Base-by-base conservation (phyloP, 2,329 filamentous ascomycete species). In the Fusarium illudens region DNA sequence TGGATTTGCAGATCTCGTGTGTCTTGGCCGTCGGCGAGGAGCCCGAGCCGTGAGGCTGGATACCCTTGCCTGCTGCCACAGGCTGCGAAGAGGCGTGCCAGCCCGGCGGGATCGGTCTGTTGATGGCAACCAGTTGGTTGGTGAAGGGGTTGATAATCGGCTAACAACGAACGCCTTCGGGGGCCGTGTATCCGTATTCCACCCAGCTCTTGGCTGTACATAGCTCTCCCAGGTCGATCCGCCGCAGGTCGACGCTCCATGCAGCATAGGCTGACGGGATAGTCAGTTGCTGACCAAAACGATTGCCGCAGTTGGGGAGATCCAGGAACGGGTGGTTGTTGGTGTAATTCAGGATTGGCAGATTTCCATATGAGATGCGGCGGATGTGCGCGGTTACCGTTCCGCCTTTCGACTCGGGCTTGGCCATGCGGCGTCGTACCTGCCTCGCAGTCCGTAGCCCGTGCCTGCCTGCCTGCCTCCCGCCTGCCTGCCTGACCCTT, bases 1-100 rank as follows among this genome's bases (percentile, higher is more conserved):
- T 61, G 53, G 54, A n/a, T 58, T 64, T 55, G 52, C 48, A 67
- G 65, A 71, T 71, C 62, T 62, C 37, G 33, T 50, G 32, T 36
- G 55, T 39, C 58, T 54, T 65, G 55, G 44, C 44, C 12, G 22
- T 53, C 39, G 42, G 29, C 39, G 32, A 49, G 11, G 22, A 56
- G 39, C 12, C 54, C 22, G 22, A 27, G 30, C 54, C 29, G 22
- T 25, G 37, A 34, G 19, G 19, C n/a, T 33, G 25, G 19, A 48
- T 33, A 55, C 29, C 52, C 52, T 33, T 55, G 37, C 25, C 12
- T 34, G 17, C 19, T 30, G 27, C 52, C 17, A 46, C 12, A 29
- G 37, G 8, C 7, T 44, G 25, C 25, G 19, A 42, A 32, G 36
- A 32, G 25, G 19, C 36, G 17, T 54, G 51, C 36, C 33, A 54